Percentiles rank a stretch among this genome's conserved stretches.
phyloP scores from a whole-genome alignment of 257 asterid species.

The Salvia splendens region DNA sequence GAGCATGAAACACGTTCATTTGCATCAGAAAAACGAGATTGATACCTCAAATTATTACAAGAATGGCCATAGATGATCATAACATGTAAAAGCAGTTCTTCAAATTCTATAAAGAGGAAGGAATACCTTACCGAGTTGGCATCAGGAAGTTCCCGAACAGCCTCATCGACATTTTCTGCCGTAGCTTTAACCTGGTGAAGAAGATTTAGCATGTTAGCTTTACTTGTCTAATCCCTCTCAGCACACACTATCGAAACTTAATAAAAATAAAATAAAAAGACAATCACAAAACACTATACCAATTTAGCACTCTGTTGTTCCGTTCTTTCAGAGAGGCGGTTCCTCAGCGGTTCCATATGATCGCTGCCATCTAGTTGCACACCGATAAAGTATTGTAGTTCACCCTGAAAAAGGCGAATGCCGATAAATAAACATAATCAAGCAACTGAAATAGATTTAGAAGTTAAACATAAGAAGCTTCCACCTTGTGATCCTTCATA shows the following conservation, averaged over 20 bases:
- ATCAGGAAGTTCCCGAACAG: slow-evolving; percentile 98
- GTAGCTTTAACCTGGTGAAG: slow-evolving; percentile 86
- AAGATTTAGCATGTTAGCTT: slow-evolving; percentile 5
- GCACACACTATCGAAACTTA: slow-evolving; percentile 9
- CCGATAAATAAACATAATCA: slow-evolving; percentile 10
- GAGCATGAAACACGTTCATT: slow-evolving; percentile 39
- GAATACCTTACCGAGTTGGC: slow-evolving; percentile 99
- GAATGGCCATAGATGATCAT: slow-evolving; percentile 27
- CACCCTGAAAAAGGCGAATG: slow-evolving; percentile 54
- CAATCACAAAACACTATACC: slow-evolving; percentile 46
- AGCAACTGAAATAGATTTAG: slow-evolving; percentile 3
- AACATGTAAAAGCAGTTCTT: slow-evolving; percentile 1
- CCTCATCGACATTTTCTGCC: slow-evolving; percentile 91
- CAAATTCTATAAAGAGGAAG: slow-evolving; percentile 42
- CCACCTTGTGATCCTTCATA: slow-evolving; percentile 95
- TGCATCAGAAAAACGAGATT: slow-evolving; percentile 38
- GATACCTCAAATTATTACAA: slow-evolving; percentile 5
- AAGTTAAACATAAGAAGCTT: slow-evolving; percentile 27
- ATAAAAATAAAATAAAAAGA: slow-evolving; percentile 10
- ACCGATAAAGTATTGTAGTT: slow-evolving; percentile 94
- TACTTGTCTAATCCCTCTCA: neutral
- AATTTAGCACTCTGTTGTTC: slow-evolving; percentile 79
- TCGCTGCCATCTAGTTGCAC: slow-evolving; percentile 99
- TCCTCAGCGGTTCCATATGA: slow-evolving; percentile 85
- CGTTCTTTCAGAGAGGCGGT: slow-evolving; percentile 87